phyloP scores from a whole-genome alignment of 2,329 filamentous ascomycete genomes.

The Colletotrichum noveboracense region DNA sequence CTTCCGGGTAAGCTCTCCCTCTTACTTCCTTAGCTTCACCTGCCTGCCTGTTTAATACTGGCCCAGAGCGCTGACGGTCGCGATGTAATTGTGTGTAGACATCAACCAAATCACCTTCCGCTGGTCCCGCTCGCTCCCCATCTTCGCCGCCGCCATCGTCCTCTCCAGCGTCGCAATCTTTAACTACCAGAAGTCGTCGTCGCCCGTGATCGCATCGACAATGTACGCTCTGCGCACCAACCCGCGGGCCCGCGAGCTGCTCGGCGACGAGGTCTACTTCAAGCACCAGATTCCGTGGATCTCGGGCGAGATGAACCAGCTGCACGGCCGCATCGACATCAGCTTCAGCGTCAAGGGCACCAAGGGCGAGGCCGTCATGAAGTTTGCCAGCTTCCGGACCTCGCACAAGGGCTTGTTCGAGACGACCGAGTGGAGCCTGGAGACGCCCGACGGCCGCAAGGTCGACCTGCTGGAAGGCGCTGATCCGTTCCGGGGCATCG shows the following conservation, averaged over 20 bases:
- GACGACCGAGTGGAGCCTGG: conserved; percentile 89
- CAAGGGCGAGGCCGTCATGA: conserved; percentile 73
- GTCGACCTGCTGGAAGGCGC: conserved; percentile 77
- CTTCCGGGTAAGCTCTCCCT: conserved; percentile 58
- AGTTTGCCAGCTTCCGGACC: conserved; percentile 78
- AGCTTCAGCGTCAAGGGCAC: conserved; percentile 86
- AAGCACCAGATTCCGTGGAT: conserved; percentile 83
- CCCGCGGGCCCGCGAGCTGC: conserved; percentile 71
- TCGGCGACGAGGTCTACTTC: conserved; percentile 91
- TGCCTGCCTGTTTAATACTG: neutral
- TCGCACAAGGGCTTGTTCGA: conserved; percentile 70
- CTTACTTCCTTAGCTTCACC: neutral
- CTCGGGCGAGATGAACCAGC: conserved; percentile 86
- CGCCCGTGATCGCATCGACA: conserved; percentile 82
- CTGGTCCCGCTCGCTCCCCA: conserved; percentile 77
- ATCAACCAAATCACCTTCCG: conserved; percentile 52
- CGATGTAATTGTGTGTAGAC: conserved; percentile 31
- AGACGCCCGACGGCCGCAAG: conserved; percentile 62
- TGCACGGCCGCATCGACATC: conserved; percentile 91
- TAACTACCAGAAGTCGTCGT: conserved; percentile 98
- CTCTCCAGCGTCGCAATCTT: conserved; percentile 85
- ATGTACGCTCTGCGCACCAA: conserved; percentile 92
- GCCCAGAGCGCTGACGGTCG: neutral
- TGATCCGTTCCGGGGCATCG: conserved; percentile 69
- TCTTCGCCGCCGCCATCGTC: conserved; percentile 78